Percentiles rank a stretch among this genome's conserved stretches.
These are phyloP conservation scores for Byssothecium circinans DNA, from an alignment of 2,329 filamentous ascomycete genomes.

Conservation along the genomic window DNA sequence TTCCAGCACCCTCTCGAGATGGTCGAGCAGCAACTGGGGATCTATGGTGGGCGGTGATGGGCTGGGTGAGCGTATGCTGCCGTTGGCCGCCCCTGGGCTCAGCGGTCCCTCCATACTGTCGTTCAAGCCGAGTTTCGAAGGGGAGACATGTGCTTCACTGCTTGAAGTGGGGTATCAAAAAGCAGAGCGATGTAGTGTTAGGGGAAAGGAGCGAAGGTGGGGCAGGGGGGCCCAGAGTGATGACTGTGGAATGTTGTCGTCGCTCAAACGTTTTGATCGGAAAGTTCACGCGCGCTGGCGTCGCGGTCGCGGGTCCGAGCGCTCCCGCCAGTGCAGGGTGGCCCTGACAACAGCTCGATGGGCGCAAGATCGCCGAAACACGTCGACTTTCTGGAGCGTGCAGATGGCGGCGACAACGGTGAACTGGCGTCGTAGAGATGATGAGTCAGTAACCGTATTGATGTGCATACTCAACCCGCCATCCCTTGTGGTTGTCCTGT, in stretches of 20 bases:
- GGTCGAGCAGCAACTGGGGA: constrained; percentile 51
- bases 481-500: no score
- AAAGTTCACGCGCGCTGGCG: constrained; percentile 19
- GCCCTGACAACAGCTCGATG: constrained; percentile 3
- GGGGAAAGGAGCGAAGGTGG: constrained; percentile 9
- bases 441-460: no score
- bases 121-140: constrained; percentile 27
- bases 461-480: no score
- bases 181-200: constrained; percentile 6
- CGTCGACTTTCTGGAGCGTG: constrained; percentile 6
- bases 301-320: constrained; percentile 9
- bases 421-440: no score
- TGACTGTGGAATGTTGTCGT: constrained; percentile 24
- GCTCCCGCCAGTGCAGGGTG: constrained; percentile 1
- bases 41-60: constrained; percentile 47
- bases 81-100: constrained; percentile 45
- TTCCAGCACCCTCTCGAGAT: constrained; percentile 52
- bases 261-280: constrained; percentile 17
- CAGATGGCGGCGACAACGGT: neutral
- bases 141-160: constrained; percentile 38
- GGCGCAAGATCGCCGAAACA: constrained; percentile 5
- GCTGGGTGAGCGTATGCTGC: constrained; percentile 40
- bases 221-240: constrained; percentile 19
- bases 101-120: constrained; percentile 46
- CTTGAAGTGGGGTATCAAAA: constrained; percentile 14